A percentile compares a stretch with the other conserved stretches of the same genome.
phyloP scores from a whole-genome alignment of 441 rosid species.

The Isatis lusitanica region DNA sequence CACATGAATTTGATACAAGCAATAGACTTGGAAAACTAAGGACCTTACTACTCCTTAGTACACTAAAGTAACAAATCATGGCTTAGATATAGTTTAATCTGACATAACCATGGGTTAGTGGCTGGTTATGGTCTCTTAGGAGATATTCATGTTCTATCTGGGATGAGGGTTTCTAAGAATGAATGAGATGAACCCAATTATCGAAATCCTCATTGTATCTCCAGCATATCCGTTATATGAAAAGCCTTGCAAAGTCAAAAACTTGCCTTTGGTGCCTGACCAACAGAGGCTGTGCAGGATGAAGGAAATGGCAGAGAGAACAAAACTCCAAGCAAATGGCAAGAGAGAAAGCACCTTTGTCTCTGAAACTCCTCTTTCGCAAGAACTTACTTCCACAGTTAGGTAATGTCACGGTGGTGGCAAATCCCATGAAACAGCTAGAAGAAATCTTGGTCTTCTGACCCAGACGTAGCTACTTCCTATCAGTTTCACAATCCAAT shows the following conservation, averaged over 20 bases:
- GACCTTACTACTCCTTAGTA: constrained; percentile 3
- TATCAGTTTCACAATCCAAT: constrained; percentile 26
- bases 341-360: constrained; percentile 37
- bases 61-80: background rate
- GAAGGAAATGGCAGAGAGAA: constrained; percentile 38
- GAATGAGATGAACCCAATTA: background rate
- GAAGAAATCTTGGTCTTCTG: constrained; percentile 29
- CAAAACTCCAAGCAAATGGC: constrained; percentile 40
- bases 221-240: background rate
- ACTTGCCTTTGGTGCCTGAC: constrained; percentile 47
- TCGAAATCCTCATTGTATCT: background rate
- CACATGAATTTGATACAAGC: background rate
- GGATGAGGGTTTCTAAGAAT: background rate
- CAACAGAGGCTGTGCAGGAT: constrained; percentile 37
- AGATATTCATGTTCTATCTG: background rate
- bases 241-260: background rate
- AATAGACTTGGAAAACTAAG: background rate
- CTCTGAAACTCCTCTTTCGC: constrained; percentile 32
- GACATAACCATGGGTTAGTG: background rate
- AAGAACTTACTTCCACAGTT: constrained; percentile 36
- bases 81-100: background rate
- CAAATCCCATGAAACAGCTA: constrained; percentile 42
- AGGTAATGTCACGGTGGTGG: constrained; percentile 31
- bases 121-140: background rate
- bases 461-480: constrained; percentile 32